Percentiles rank a stretch among this genome's conserved stretches.
Evolutionary conservation across 140 eudicot species (phyloP).

Genomic region (Senecio squalidus): DNA sequence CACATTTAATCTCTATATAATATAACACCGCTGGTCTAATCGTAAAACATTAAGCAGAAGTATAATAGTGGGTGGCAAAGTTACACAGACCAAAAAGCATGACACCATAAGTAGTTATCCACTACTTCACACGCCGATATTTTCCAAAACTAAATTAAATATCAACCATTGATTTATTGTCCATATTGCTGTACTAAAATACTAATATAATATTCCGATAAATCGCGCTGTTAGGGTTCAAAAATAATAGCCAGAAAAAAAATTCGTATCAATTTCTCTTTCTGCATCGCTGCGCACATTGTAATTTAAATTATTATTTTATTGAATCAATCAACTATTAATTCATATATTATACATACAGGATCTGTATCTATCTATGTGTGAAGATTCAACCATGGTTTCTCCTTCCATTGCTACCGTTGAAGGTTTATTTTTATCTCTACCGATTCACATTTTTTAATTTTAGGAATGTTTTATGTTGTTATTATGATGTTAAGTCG

Average conservation of each 20-base stretch:
- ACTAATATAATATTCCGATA: no score
- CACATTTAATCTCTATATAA: no score
- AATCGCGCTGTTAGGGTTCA: slow-evolving; percentile 29
- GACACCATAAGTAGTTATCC: no score
- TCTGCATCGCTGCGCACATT: slow-evolving; percentile 1
- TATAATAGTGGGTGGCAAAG: no score
- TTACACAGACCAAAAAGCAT: no score
- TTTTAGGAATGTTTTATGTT: not conserved
- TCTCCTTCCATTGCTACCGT: slow-evolving; percentile 22
- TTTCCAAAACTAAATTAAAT: no score
- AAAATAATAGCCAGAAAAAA: slow-evolving; percentile 18
- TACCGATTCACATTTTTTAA: slow-evolving; percentile 10
- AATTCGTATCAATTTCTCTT: slow-evolving; percentile 31
- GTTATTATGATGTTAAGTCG: not conserved
- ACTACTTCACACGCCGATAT: no score
- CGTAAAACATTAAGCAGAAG: no score
- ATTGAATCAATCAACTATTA: not conserved
- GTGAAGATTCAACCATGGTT: slow-evolving; percentile 30
- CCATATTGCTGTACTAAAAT: no score
- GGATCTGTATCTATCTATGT: no score
- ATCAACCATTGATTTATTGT: no score
- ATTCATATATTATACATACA: not conserved
- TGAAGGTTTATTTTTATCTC: slow-evolving; percentile 20
- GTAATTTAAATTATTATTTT: slow-evolving; percentile 13
- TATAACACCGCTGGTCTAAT: no score